phyloP scores from a whole-genome alignment of 1,284 basidiomycete genomes.

The Psilocybe mexicana region DNA sequence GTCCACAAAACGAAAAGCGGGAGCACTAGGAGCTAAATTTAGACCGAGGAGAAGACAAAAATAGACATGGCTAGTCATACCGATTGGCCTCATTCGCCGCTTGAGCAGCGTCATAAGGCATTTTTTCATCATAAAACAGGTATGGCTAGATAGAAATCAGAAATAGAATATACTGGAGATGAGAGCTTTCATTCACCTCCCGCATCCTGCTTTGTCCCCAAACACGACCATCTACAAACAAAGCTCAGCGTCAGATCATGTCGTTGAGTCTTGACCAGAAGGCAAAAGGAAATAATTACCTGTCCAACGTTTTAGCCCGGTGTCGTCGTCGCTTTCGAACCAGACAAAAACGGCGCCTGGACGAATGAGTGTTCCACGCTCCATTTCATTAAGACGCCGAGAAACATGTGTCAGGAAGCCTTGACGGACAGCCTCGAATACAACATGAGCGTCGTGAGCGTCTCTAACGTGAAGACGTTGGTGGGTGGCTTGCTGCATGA shows the following conservation, averaged over 20 bases:
- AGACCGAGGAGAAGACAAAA: constrained; percentile 12
- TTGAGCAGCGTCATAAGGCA: constrained; percentile 42
- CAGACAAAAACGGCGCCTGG: constrained; percentile 67
- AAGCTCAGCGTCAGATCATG: not conserved
- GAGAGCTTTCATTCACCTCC: constrained; percentile 40
- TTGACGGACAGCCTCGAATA: constrained; percentile 59
- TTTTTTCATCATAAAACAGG: constrained; percentile 66
- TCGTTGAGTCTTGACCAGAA: not conserved
- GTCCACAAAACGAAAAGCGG: constrained; percentile 59
- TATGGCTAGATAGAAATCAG: constrained; percentile 45
- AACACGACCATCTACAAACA: constrained; percentile 51
- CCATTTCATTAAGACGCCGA: constrained; percentile 58
- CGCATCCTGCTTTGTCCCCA: constrained; percentile 69
- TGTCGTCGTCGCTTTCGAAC: constrained; percentile 65
- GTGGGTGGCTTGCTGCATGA: constrained; percentile 61
- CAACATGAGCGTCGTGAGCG: constrained; percentile 59
- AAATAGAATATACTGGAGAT: constrained; percentile 1
- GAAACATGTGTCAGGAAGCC: constrained; percentile 50
- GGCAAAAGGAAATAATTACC: constrained; percentile 21
- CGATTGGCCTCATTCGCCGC: constrained; percentile 38
- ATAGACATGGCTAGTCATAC: constrained; percentile 30
- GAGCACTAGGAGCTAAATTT: constrained; percentile 32
- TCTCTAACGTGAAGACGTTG: constrained; percentile 62
- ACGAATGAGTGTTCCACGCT: constrained; percentile 53
- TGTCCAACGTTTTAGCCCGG: constrained; percentile 61